Conservation (phyloP, 306 rosid genomes). For the Crotalaria pallida region DNA sequence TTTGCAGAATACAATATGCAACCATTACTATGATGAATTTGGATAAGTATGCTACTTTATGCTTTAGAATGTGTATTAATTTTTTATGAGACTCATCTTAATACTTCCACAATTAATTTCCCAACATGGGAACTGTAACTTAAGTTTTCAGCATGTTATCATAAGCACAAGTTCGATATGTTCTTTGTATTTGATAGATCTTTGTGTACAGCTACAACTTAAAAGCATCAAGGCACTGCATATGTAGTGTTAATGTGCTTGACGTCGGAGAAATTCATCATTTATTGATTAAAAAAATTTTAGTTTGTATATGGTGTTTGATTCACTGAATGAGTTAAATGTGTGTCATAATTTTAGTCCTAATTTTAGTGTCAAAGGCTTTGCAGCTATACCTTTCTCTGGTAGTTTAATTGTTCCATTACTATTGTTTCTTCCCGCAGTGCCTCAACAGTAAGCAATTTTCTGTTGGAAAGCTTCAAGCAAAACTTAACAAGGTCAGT, state of each 20-base stretch:
- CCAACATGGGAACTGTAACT: background rate
- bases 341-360: too few species aligned
- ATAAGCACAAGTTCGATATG: background rate
- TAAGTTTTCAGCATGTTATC: background rate
- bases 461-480: constrained; percentile 38
- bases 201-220: background rate
- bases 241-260: background rate
- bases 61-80: background rate
- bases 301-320: background rate
- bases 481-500: constrained; percentile 37
- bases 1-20: background rate
- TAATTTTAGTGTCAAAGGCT: constrained; percentile 3
- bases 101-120: background rate
- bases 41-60: background rate
- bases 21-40: background rate
- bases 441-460: constrained; percentile 43
- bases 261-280: background rate
- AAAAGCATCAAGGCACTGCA: background rate
- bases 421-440: constrained; percentile 42
- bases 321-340: background rate
- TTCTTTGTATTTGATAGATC: background rate
- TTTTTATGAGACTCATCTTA: background rate
- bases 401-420: background rate
- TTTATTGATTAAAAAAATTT: background rate
- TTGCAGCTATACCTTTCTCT: background rate